Evolutionary conservation across 257 asterid species (phyloP), one percentile per base, ranked within the genome.

Genomic region (Solanum infundibuliforme): DNA sequence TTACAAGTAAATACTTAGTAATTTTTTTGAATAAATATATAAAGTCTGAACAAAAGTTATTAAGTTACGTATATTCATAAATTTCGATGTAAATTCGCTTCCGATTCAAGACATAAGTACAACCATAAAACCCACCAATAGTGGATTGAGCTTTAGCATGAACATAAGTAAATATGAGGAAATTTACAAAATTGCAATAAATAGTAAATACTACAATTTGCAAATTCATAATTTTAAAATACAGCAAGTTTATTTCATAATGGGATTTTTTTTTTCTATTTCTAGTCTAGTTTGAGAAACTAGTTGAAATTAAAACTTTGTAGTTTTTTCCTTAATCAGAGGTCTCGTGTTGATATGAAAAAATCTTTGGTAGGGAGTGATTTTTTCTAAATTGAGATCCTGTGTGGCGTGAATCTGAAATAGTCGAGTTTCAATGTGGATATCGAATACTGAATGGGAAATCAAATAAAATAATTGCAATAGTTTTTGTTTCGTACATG

Each of bases 301-400:
- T 46, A 46, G 55, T 12, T 46, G 18, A 46, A 46, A 46, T 12
- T 46, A 46, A 46, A 12, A 46, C 18, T 46, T 46, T 4, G 18
- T 12, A 46, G 55, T 6, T 46, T 1, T 4, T 46, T 52, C 0
- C 9, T 16, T 52, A 52, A 52, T 52, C 8, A 52, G 1, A 16
- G 3, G 4, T 52, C 4, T 6, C 9, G 1, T 18, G n/a, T 52
- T 52, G 0, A 52, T 16, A 52, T 52, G 0, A 52, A 52, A 2
- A 14, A 16, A 12, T 12, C 18, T 12, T 46, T 46, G 18, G 2
- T 46, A 46, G 6, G 2, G 55, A 46, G 55, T 46, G 18, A 46
- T 46, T 46, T 12, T 1, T 0, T 0, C 18, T 46, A 1, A 52
- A 52, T 2, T 48, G 60, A 16, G 8, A 52, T 0, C 0, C 23